These are phyloP conservation scores for Microcyclospora pomicola DNA, from an alignment of 2,329 filamentous ascomycete genomes.

Conservation along the genomic window DNA sequence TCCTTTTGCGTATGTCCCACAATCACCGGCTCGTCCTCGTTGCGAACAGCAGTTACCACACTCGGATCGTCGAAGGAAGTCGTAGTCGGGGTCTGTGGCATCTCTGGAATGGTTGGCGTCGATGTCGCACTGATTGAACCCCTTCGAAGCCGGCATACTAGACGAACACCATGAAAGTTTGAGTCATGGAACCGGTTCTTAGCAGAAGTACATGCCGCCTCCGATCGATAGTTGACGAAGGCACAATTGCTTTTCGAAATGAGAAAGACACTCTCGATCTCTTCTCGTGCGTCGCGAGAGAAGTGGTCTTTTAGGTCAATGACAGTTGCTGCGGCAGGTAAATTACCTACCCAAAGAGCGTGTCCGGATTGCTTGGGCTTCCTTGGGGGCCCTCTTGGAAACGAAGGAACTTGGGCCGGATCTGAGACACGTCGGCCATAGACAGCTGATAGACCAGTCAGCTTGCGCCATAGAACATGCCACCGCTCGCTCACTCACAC, in stretches of 20 bases:
- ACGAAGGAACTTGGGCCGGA: slow-evolving; percentile 18
- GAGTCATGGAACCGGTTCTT: slow-evolving; percentile 83
- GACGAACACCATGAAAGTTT: slow-evolving; percentile 67
- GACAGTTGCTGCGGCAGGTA: slow-evolving; percentile 70
- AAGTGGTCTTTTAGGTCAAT: slow-evolving; percentile 84
- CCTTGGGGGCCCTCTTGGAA: slow-evolving; percentile 48
- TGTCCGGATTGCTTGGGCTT: slow-evolving; percentile 63
- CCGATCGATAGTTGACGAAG: slow-evolving; percentile 87
- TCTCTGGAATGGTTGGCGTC: slow-evolving; percentile 1
- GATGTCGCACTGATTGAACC: slow-evolving; percentile 12
- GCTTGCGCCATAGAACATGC: too few species aligned
- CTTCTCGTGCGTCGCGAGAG: slow-evolving; percentile 56
- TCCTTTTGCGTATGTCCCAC: slow-evolving; percentile 1
- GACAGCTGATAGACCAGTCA: too few species aligned
- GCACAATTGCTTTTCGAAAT: slow-evolving; percentile 97
- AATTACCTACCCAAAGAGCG: slow-evolving; percentile 90
- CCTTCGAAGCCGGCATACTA: slow-evolving; percentile 70
- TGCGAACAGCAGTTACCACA: background rate
- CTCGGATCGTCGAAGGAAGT: slow-evolving; percentile 6
- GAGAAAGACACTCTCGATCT: slow-evolving; percentile 79
- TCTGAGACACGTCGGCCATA: slow-evolving; percentile 8
- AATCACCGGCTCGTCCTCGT: slow-evolving; percentile 1
- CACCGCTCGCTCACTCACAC: too few species aligned
- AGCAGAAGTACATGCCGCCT: slow-evolving; percentile 58
- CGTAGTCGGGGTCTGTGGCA: slow-evolving; percentile 7